A percentile compares a stretch with the other conserved stretches of the same genome.
These are phyloP conservation scores for Ilex asprella DNA, from an alignment of 257 asterid genomes.

Conservation along the genomic window DNA sequence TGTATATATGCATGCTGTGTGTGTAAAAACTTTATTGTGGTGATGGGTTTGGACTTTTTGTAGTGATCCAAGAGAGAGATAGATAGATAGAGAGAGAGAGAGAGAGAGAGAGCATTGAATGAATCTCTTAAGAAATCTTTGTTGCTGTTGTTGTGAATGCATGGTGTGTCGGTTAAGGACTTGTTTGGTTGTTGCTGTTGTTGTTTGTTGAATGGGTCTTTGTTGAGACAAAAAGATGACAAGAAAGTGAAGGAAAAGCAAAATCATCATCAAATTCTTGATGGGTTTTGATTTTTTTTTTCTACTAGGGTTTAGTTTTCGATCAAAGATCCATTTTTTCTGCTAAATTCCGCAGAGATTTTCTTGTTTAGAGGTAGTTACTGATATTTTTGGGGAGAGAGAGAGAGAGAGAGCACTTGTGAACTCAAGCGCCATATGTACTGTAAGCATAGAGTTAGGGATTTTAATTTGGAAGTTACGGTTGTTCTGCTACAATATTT, in stretches of 20 bases:
- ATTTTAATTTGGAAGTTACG: no score
- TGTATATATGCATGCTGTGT: neutral
- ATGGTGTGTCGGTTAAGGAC: neutral
- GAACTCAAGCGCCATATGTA: no score
- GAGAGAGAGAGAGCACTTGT: no score
- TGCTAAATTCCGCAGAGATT: neutral
- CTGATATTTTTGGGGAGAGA: neutral
- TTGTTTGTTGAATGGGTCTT: slow-evolving; percentile 4
- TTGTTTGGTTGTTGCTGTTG: neutral
- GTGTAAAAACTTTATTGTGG: neutral
- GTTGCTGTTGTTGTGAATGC: neutral
- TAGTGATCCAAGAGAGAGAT: neutral
- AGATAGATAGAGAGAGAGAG: neutral
- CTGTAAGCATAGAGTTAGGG: no score
- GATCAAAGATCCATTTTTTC: neutral
- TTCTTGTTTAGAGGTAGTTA: neutral
- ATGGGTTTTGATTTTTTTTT: slow-evolving; percentile 5
- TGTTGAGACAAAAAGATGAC: slow-evolving; percentile 37
- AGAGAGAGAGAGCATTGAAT: neutral
- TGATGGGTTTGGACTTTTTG: neutral
- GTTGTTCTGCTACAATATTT: no score
- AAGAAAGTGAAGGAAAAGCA: slow-evolving; percentile 23
- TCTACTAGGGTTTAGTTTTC: neutral
- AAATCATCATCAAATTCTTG: slow-evolving; percentile 5
- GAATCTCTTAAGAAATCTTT: neutral